These are phyloP conservation scores for Trypanosoma mega DNA, from an alignment of 208 protist genomes.

Conservation along the genomic window DNA sequence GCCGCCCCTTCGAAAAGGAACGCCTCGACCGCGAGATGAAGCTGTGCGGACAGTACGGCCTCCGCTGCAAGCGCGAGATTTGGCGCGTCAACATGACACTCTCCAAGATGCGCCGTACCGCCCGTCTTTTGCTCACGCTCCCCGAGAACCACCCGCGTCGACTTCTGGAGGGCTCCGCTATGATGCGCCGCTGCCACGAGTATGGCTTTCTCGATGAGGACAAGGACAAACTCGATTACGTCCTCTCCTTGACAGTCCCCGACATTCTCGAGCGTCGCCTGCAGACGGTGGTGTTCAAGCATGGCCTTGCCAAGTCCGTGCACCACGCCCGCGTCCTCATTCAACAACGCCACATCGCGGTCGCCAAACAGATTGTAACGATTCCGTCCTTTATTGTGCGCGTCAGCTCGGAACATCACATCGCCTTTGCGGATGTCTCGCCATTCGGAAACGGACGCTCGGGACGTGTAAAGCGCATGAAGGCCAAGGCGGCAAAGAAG, in stretches of 20 bases:
- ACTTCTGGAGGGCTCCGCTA: slow-evolving; percentile 98
- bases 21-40: slow-evolving; percentile 99
- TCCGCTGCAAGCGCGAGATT: slow-evolving; percentile 99
- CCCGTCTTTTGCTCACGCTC: slow-evolving; percentile 99
- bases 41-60: slow-evolving; percentile 98
- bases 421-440: slow-evolving; percentile 97
- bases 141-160: slow-evolving; percentile 97
- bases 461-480: slow-evolving; percentile 96
- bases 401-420: slow-evolving; percentile 98
- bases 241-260: slow-evolving; percentile 98
- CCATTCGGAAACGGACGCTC: slow-evolving; percentile 94
- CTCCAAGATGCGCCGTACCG: slow-evolving; percentile 98
- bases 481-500: slow-evolving; percentile 78
- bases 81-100: slow-evolving; percentile 98
- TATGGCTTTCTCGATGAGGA: slow-evolving; percentile 98
- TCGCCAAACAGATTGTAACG: slow-evolving; percentile 99
- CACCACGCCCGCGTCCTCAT: slow-evolving; percentile 99
- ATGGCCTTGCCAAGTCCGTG: slow-evolving; percentile 98
- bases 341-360: slow-evolving; percentile 99
- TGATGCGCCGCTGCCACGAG: slow-evolving; percentile 98
- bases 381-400: slow-evolving; percentile 99
- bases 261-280: slow-evolving; percentile 99
- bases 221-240: slow-evolving; percentile 99
- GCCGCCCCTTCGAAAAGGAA: slow-evolving; percentile 99
- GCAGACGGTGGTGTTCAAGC: slow-evolving; percentile 99